Conservation (phyloP, 176 grass and related monocot genomes). For the Lolium rigidum region DNA sequence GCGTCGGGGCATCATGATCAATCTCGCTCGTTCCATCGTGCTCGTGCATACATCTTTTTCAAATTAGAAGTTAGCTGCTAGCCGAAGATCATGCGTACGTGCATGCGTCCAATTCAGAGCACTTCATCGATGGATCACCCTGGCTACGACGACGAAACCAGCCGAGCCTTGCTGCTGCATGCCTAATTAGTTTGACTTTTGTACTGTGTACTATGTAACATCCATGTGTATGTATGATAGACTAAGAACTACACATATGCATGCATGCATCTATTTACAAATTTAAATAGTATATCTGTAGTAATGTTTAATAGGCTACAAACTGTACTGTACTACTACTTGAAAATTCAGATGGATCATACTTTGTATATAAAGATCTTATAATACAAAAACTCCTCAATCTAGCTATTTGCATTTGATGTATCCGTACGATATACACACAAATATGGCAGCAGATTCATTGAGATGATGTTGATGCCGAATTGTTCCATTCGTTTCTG, state of each 20-base stretch:
- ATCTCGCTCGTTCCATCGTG: not conserved
- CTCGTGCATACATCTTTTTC: not conserved
- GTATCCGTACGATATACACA: not conserved
- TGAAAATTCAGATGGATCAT: not conserved
- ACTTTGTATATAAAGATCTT: not conserved
- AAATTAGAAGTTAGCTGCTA: not conserved
- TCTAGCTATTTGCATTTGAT: not conserved
- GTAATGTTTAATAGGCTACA: not conserved
- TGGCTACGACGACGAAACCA: not conserved
- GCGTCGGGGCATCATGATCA: constrained; percentile 10
- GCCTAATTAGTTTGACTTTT: not conserved
- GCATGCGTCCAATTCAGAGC: not conserved
- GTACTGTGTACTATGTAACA: not conserved
- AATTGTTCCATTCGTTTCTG: not conserved
- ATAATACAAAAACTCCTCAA: not conserved
- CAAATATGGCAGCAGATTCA: not conserved
- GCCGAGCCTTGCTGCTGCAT: not conserved
- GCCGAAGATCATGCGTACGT: not conserved
- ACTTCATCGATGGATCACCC: not conserved
- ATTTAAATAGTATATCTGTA: not conserved
- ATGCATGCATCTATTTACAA: too few relatives aligned
- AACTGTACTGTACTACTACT: not conserved
- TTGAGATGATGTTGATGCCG: not conserved
- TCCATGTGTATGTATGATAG: constrained; percentile 22
- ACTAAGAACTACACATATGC: constrained; percentile 5